phyloP scores from a whole-genome alignment of 345 rosid genomes.

The Gossypium turneri region DNA sequence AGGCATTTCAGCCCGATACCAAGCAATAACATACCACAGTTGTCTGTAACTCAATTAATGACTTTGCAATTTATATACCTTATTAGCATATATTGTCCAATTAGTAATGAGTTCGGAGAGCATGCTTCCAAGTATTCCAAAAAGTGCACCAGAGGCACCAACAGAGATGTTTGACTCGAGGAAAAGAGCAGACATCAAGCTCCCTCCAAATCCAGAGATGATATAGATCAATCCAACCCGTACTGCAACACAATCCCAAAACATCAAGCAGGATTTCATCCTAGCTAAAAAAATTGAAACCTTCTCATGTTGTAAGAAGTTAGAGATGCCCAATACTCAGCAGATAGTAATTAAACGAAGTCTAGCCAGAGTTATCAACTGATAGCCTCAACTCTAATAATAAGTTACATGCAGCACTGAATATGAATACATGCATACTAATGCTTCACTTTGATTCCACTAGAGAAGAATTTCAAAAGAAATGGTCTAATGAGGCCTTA shows the following conservation, averaged over 20 bases:
- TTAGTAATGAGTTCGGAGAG: conserved; percentile 94
- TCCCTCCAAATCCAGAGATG: conserved; percentile 93
- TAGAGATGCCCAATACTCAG: conserved; percentile 7
- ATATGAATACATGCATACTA: not conserved
- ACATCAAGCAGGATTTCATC: conserved; percentile 11
- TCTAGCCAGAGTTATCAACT: not conserved
- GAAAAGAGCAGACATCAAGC: conserved; percentile 85
- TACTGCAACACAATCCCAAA: conserved; percentile 37
- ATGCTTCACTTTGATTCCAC: conserved; percentile 6
- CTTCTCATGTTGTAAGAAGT: not conserved
- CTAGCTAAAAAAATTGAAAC: not conserved
- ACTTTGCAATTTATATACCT: conserved; percentile 40
- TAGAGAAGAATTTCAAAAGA: not conserved
- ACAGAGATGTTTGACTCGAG: conserved; percentile 74
- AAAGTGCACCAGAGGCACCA: conserved; percentile 97
- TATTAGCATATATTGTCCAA: conserved; percentile 88
- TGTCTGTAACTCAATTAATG: not conserved
- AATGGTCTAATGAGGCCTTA: not conserved
- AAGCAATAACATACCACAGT: not conserved
- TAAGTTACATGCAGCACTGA: not conserved
- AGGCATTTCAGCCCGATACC: not conserved
- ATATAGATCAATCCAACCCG: conserved; percentile 74
- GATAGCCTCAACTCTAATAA: not conserved
- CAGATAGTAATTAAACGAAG: not conserved
- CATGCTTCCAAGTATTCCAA: conserved; percentile 94